Evolutionary conservation across 192 early-diverging fungal genomes (phyloP).

Genomic region (Podila epicladia): DNA sequence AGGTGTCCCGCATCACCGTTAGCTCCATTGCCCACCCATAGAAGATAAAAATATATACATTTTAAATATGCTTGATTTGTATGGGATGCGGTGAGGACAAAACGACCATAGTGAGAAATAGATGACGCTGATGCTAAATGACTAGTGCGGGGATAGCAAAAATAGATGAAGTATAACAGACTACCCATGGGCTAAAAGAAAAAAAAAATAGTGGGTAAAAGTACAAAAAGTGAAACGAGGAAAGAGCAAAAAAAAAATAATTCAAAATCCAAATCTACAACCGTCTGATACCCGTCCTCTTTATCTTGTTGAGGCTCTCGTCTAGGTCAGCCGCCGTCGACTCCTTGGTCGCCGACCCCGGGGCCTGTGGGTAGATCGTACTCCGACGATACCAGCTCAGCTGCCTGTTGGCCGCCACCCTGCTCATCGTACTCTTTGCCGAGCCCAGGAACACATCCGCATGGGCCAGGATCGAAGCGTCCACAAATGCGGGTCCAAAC

Average conservation of each 20-base stretch:
- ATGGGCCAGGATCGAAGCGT: conserved; percentile 35
- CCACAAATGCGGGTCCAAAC: conserved; percentile 30
- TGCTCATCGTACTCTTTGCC: conserved; percentile 14
- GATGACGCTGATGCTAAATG: not conserved
- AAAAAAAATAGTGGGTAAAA: not conserved
- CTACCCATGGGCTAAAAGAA: not conserved
- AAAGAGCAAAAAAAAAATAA: not conserved
- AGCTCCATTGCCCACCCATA: not conserved
- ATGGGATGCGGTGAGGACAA: no score
- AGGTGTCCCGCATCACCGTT: conserved; percentile 20
- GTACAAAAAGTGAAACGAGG: not conserved
- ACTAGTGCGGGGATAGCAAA: not conserved
- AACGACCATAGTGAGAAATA: no score
- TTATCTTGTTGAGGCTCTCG: not conserved
- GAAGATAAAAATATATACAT: not conserved
- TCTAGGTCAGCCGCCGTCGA: not conserved
- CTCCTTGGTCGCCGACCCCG: not conserved
- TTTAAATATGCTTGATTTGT: not conserved
- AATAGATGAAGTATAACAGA: not conserved
- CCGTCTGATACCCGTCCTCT: not conserved
- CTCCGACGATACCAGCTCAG: conserved; percentile 18
- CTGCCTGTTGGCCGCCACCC: conserved; percentile 19
- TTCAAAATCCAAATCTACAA: not conserved
- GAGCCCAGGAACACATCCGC: conserved; percentile 40
- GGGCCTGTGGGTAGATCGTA: conserved; percentile 1